Evolutionary conservation across 1,284 basidiomycete species (phyloP), one percentile per base, ranked within the genome.

Genomic region (Sporisorium scitamineum): DNA sequence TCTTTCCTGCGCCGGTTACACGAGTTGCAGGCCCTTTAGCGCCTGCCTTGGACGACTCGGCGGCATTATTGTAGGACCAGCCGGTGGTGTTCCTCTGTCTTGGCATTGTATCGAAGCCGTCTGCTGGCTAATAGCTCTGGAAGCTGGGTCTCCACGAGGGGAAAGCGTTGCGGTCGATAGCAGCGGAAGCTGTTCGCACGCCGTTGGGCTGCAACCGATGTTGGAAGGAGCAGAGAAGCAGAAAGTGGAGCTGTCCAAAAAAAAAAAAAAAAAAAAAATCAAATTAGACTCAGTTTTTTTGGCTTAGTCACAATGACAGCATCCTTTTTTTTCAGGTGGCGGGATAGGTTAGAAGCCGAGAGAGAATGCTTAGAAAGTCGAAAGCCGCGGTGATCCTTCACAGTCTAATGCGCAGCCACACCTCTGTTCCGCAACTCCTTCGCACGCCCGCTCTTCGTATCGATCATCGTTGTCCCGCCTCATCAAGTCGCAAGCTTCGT

Each of bases 1-100:
- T 79, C 61, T 82, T 82, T 27, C 80, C 80, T 7, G 76, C 80
- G 31, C 80, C 80, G 2, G 64, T 71, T 4, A 78, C 68, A 7
- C 71, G 62, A 11, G 52, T 4, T 18, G 42, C 48, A 5, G 67
- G 41, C 3, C 47, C 61, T 10, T 27, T 50, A 4, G 63, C 54
- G 16, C 58, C 65, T n/a, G 61, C 26, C 42, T 61, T 60, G 54
- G 70, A 60, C 13, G 60, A 41, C 26, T 65, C 66, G 37, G 70
- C 59, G n/a, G 48, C 68, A 44, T 73, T 73, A 54, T 73, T 70
- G 67, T 77, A 77, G 20, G 59, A 51, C 63, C 67, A 77, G 32
- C 75, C 75, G n/a, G 75, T 70, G 18, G 66, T 70, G 31, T 77
- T 77, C 18, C 75, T 53, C 20, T 73, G 65, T 42, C 48, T 70